Conservation (phyloP, 73 alveolate species). For the Blepharisma stoltei region DNA sequence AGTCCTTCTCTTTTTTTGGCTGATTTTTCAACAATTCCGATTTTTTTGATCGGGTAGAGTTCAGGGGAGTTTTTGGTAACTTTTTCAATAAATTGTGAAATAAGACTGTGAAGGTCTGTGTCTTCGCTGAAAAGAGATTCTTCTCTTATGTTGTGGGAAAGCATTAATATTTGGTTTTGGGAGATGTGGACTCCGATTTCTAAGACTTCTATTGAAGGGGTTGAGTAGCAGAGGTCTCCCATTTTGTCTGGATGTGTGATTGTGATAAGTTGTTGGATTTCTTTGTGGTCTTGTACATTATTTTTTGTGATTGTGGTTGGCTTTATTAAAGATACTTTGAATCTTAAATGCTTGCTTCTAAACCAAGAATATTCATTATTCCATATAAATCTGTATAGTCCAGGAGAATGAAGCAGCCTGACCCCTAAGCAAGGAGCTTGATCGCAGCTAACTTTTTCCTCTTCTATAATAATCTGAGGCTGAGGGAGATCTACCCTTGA, state of each 20-base stretch:
- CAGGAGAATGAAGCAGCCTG: constrained; percentile 35
- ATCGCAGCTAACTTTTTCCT: not conserved
- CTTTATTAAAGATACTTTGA: constrained; percentile 55
- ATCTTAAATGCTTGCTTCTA: constrained; percentile 58
- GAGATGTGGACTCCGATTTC: constrained; percentile 11
- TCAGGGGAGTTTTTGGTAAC: not conserved
- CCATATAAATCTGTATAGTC: constrained; percentile 71
- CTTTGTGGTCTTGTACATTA: not conserved
- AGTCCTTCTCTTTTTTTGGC: not conserved
- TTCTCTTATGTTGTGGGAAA: not conserved
- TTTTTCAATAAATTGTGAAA: not conserved
- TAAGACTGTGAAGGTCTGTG: not conserved
- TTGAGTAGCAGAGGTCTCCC: not conserved
- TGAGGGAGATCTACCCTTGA: not conserved
- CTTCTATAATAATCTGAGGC: not conserved
- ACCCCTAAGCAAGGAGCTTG: not conserved
- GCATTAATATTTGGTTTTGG: not conserved
- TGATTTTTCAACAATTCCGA: constrained; percentile 25
- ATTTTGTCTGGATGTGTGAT: not conserved
- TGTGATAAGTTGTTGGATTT: not conserved
- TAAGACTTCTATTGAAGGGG: not conserved
- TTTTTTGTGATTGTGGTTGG: not conserved
- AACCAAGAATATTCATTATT: constrained; percentile 84
- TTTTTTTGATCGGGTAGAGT: not conserved
- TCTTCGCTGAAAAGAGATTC: not conserved